Evolutionary conservation across 2,329 filamentous ascomycete species (phyloP).

Genomic region (Colletotrichum sp.): DNA sequence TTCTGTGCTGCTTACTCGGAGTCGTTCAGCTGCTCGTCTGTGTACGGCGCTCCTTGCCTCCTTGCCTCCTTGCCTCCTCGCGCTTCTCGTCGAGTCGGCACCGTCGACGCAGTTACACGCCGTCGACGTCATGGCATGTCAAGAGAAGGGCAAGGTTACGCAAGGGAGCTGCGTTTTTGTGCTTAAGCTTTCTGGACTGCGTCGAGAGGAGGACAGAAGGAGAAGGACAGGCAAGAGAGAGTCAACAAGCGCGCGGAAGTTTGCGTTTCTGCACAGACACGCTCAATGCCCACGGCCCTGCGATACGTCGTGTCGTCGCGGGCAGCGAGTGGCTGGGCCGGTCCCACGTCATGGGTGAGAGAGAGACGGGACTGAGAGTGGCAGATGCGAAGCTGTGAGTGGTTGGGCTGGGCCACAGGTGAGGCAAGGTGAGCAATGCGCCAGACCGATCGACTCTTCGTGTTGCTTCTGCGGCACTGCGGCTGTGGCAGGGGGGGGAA

Average conservation of each 20-base stretch:
- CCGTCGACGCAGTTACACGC: not conserved
- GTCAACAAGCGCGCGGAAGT: not conserved
- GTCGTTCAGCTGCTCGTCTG: not conserved
- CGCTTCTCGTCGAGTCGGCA: not conserved
- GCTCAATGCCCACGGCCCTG: not conserved
- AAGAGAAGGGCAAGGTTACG: not conserved
- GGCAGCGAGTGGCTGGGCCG: not conserved
- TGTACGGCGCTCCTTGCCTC: not conserved
- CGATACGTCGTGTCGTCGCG: not conserved
- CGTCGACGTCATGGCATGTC: constrained; percentile 1
- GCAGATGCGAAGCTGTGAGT: not conserved
- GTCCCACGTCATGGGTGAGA: not conserved
- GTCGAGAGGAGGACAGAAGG: not conserved
- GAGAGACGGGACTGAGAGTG: not conserved
- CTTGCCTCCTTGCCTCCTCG: not conserved
- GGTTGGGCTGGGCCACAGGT: not conserved
- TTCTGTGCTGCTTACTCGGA: not conserved
- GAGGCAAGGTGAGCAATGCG: not conserved
- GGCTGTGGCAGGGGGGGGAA: not conserved
- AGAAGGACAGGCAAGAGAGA: not conserved
- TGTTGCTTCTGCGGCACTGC: not conserved
- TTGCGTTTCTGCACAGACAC: not conserved
- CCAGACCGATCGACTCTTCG: constrained; percentile 1
- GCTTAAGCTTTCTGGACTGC: not conserved
- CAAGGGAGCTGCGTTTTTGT: not conserved